A percentile compares a stretch with the other conserved stretches of the same genome.
These are phyloP conservation scores for Fusarium nodosum DNA, from an alignment of 2,329 filamentous ascomycete species.

Conservation along the genomic window DNA sequence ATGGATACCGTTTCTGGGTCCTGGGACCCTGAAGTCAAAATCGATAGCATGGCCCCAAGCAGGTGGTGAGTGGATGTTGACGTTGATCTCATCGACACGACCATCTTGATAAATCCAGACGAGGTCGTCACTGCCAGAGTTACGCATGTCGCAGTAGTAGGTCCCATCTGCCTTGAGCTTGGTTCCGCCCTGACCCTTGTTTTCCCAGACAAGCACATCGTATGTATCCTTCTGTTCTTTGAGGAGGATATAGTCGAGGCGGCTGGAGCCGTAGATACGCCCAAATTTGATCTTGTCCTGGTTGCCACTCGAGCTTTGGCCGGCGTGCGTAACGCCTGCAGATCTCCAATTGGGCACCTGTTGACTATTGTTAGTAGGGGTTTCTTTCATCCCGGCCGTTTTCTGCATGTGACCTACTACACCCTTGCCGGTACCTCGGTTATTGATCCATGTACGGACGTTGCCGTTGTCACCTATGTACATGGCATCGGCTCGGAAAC, in stretches of 20 bases:
- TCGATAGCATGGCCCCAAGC: not conserved
- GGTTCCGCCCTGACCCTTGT: constrained; percentile 1
- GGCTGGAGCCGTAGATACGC: constrained; percentile 6
- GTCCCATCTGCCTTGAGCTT: not conserved
- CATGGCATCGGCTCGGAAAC: constrained; percentile 1
- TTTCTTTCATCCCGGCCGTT: not conserved
- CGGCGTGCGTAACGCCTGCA: not conserved
- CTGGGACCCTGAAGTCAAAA: not conserved
- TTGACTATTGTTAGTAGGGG: not conserved
- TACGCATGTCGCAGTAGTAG: constrained; percentile 12
- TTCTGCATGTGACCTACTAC: not conserved
- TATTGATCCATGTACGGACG: constrained; percentile 5
- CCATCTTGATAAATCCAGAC: constrained; percentile 16
- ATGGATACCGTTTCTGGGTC: constrained; percentile 8
- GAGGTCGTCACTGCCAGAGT: not conserved
- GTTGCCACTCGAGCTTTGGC: not conserved
- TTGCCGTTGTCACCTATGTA: constrained; percentile 1
- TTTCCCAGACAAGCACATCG: constrained; percentile 5
- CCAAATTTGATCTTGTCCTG: constrained; percentile 12
- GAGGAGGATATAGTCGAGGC: constrained; percentile 7
- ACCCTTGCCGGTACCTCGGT: not conserved
- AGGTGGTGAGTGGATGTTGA: constrained; percentile 4
- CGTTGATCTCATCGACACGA: constrained; percentile 1
- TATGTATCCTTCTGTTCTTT: constrained; percentile 1
- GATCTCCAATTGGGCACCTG: constrained; percentile 9